Evolutionary conservation across 495 filamentous ascomycete species (phyloP), one percentile per base, ranked within the genome.

Genomic region (Aspergillus sparsus): DNA sequence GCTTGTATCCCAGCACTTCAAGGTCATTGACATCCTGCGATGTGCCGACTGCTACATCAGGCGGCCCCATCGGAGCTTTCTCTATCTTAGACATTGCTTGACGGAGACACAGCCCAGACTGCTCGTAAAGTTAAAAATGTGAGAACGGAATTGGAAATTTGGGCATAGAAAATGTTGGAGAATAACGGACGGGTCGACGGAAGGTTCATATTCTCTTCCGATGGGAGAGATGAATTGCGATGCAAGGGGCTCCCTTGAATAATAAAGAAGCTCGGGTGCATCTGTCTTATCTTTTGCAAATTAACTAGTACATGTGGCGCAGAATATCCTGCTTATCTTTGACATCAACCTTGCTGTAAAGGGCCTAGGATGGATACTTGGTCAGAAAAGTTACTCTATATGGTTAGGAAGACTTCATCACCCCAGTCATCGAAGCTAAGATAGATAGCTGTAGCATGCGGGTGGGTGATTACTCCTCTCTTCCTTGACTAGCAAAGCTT

Each of bases 1-100:
- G 66, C 49, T 68, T 68, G 63, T 79, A 79, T 7, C 76, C 76
- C 18, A 77, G 46, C 15, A 65, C 53, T 11, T 74, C 68, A n/a
- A 76, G 69, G 31, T 70, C 66, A 11, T 69, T 63, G 10, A 35
- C 42, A 12, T 57, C 55, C 32, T 18, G 44, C 44, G 44, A 47
- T 18, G 44, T 18, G 2, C 44, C 44, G 15, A 47, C 44, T 10
- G 44, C 44, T 8, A 47, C 44, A 18, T 47, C 15, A 21, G 44
- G 6, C 6, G 15, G 27, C 2, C n/a, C 15, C 27, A 18, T 18
- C 44, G 44, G 15, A 1, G 16, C 3, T 6, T 7, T 47, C 15
- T 47, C 18, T n/a, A 18, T 47, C 44, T 47, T n/a, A 1, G 44
- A 7, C 44, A 47, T 47, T 27, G 44, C 10, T 21, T 21, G 44